Percentiles rank a stretch among this genome's conserved stretches.
These are phyloP conservation scores for Lactarius trivialis DNA, from an alignment of 768 basidiomycete species.

Conservation along the genomic window DNA sequence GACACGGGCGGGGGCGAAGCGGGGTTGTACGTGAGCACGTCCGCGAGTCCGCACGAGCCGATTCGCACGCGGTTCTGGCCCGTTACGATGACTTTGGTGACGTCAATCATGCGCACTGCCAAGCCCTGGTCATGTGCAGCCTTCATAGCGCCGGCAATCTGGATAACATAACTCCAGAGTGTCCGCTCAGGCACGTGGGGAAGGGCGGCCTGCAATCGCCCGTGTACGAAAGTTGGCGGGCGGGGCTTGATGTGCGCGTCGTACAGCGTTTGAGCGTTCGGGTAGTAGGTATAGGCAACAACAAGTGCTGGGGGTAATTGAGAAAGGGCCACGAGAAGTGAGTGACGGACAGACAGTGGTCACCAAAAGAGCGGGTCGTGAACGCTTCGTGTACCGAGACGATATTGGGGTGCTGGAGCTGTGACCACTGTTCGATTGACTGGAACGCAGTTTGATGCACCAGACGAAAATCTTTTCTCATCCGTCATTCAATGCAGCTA, in stretches of 20 bases:
- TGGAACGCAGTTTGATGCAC: constrained; percentile 75
- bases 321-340: constrained; percentile 17
- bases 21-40: constrained; percentile 74
- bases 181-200: constrained; percentile 62
- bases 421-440: constrained; percentile 80
- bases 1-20: constrained; percentile 2
- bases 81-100: constrained; percentile 81
- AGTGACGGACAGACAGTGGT: constrained; percentile 61
- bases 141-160: constrained; percentile 83
- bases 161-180: constrained; percentile 89
- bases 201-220: constrained; percentile 33
- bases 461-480: constrained; percentile 67
- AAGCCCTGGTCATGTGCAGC: constrained; percentile 75
- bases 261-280: constrained; percentile 73
- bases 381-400: constrained; percentile 86
- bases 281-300: constrained; percentile 85
- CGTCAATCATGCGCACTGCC: constrained; percentile 77
- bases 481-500: background rate
- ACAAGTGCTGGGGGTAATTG: constrained; percentile 59
- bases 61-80: constrained; percentile 88
- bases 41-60: constrained; percentile 78
- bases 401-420: constrained; percentile 79
- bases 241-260: constrained; percentile 69
- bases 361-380: constrained; percentile 87
- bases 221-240: constrained; percentile 33